These are phyloP conservation scores for Phytophthora rubi DNA, from an alignment of 352 stramenopile species.

Conservation along the genomic window DNA sequence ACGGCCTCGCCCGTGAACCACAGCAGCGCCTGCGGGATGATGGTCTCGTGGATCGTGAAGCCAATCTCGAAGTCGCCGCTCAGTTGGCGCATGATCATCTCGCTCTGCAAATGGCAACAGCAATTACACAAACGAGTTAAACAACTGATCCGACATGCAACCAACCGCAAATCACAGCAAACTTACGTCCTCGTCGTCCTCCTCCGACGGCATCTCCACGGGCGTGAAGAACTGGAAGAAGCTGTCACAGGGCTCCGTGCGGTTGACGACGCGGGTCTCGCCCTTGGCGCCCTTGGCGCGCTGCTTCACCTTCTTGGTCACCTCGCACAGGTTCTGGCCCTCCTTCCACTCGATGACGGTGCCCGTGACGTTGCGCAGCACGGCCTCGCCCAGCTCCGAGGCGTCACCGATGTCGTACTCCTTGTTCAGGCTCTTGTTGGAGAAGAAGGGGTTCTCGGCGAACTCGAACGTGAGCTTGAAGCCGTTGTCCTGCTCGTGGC, in stretches of 20 bases:
- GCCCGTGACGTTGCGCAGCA: conserved; percentile 79
- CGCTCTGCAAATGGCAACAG: conserved; percentile 50
- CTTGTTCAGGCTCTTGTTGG: conserved; percentile 81
- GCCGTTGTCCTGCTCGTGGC: conserved; percentile 83
- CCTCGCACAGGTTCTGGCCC: conserved; percentile 83
- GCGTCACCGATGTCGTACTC: conserved; percentile 89
- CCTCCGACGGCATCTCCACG: conserved; percentile 86
- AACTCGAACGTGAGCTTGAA: conserved; percentile 90
- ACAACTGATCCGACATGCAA: conserved; percentile 1
- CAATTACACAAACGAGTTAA: conserved; percentile 20
- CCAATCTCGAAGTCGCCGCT: conserved; percentile 87
- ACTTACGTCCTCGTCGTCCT: conserved; percentile 84
- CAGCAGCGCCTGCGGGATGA: conserved; percentile 85
- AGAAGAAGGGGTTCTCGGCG: conserved; percentile 78
- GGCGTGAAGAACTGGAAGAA: conserved; percentile 91
- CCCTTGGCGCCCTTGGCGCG: conserved; percentile 80
- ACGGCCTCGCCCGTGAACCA: conserved; percentile 88
- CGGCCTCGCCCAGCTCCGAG: conserved; percentile 78
- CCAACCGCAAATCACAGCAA: not conserved
- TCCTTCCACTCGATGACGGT: conserved; percentile 86
- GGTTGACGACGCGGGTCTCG: conserved; percentile 77
- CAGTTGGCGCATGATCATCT: conserved; percentile 88
- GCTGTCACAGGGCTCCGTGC: conserved; percentile 84
- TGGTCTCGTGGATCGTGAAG: conserved; percentile 89
- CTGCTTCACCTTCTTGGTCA: conserved; percentile 90